Conservation (phyloP, 2,329 filamentous ascomycete species). For the Alternaria viburni region DNA sequence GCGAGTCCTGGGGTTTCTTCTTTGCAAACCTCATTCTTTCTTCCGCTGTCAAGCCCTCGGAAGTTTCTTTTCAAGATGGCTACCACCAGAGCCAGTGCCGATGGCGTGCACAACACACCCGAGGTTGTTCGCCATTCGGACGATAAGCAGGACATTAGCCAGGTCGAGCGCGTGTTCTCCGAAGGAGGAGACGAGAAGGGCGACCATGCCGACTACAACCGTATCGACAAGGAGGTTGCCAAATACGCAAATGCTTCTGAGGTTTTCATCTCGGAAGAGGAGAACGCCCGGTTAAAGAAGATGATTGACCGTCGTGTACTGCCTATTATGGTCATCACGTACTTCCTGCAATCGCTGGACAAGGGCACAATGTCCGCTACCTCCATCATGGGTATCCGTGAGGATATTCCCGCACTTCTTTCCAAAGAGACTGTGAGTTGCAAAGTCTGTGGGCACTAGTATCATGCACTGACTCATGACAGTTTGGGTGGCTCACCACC, state of each 20-base stretch:
- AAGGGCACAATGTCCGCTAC: constrained; percentile 70
- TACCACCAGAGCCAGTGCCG: constrained; percentile 17
- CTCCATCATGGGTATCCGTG: constrained; percentile 66
- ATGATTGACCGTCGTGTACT: constrained; percentile 73
- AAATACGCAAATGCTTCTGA: constrained; percentile 66
- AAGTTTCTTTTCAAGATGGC: constrained; percentile 29
- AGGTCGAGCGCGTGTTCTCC: constrained; percentile 59
- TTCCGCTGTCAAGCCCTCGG: constrained; percentile 15
- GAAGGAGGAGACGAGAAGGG: constrained; percentile 54
- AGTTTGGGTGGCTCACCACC: constrained; percentile 75
- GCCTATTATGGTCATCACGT: constrained; percentile 73
- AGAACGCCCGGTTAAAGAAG: constrained; percentile 66
- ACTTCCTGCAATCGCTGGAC: constrained; percentile 72
- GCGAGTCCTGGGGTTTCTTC: constrained; percentile 21
- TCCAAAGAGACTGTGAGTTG: constrained; percentile 34
- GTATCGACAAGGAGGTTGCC: constrained; percentile 73
- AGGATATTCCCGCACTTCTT: constrained; percentile 45
- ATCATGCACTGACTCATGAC: constrained; percentile 6
- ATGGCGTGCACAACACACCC: constrained; percentile 23
- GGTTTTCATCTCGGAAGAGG: constrained; percentile 65
- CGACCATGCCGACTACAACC: constrained; percentile 62
- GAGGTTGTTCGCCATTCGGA: constrained; percentile 19
- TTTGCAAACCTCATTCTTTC: constrained; percentile 10
- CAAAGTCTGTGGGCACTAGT: background rate
- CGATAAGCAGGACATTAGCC: constrained; percentile 45